phyloP scores from a whole-genome alignment of 176 grass and related monocot genomes.

The Aegilops speltoides region DNA sequence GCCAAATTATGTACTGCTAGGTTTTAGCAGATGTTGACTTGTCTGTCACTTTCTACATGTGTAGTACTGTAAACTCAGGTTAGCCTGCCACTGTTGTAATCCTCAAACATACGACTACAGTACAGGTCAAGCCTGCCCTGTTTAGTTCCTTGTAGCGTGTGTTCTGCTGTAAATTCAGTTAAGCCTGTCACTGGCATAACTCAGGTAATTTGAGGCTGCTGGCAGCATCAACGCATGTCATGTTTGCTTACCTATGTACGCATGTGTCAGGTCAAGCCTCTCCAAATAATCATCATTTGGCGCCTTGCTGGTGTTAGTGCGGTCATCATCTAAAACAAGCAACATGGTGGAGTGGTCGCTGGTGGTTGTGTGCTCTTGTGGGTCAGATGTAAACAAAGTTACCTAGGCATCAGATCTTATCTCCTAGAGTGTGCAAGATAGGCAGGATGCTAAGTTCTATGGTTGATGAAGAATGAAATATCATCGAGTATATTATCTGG shows the following conservation, averaged over 20 bases:
- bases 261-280: not conserved
- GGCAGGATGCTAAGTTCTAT: too few species aligned
- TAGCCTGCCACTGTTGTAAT: not conserved
- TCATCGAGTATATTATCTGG: too few species aligned
- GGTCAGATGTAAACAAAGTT: too few species aligned
- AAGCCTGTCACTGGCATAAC: not conserved
- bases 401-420: not conserved
- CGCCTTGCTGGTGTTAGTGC: not conserved
- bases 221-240: not conserved
- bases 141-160: too few species aligned
- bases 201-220: not conserved
- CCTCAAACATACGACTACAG: too few species aligned
- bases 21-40: not conserved
- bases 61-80: not conserved
- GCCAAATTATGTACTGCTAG: too few species aligned
- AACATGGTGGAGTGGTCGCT: not conserved
- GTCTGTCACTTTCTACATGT: not conserved
- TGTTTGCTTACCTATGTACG: not conserved
- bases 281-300: not conserved
- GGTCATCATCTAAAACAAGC: not conserved
- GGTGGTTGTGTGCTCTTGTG: not conserved
- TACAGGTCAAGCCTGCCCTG: not conserved
- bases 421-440: too few species aligned
- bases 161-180: too few species aligned
- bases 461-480: too few species aligned